Evolutionary conservation across 1,284 basidiomycete genomes (phyloP).

Genomic region (Marasmius oreades): DNA sequence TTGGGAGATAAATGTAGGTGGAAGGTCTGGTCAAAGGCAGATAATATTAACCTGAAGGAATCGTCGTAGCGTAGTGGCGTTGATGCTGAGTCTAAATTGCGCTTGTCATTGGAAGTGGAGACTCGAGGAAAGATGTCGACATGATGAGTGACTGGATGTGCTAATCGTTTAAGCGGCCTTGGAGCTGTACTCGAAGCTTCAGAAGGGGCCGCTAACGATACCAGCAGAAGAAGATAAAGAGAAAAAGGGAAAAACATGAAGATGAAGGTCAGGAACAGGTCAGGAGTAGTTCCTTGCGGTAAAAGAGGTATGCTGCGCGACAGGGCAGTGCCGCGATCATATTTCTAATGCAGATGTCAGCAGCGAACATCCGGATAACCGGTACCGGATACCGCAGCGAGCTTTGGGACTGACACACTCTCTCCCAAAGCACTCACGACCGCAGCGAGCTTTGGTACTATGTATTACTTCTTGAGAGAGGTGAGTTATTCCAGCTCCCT

Average conservation of each 20-base stretch:
- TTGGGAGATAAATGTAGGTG: conserved; percentile 73
- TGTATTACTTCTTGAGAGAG: no score
- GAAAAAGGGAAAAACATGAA: not conserved
- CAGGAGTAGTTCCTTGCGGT: no score
- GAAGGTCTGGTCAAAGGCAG: conserved; percentile 62
- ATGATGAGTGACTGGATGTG: conserved; percentile 53
- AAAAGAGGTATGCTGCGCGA: no score
- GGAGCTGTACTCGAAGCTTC: conserved; percentile 51
- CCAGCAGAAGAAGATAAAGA: not conserved
- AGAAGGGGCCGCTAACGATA: not conserved
- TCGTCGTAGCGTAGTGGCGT: conserved; percentile 52
- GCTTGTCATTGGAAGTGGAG: conserved; percentile 13
- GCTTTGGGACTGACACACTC: no score
- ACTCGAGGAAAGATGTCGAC: conserved; percentile 66
- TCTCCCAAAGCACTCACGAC: no score
- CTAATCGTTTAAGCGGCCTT: conserved; percentile 53
- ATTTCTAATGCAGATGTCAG: no score
- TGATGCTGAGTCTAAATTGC: not conserved
- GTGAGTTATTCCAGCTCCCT: no score
- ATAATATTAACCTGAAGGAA: conserved; percentile 60
- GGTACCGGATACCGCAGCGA: no score
- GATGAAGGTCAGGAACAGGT: not conserved
- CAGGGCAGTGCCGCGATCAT: no score
- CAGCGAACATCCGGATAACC: no score
- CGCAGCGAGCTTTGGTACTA: no score